Evolutionary conservation across 164 flowering plant species (phyloP), one percentile per base, ranked within the genome.

Genomic region (Berberis vulgaris): DNA sequence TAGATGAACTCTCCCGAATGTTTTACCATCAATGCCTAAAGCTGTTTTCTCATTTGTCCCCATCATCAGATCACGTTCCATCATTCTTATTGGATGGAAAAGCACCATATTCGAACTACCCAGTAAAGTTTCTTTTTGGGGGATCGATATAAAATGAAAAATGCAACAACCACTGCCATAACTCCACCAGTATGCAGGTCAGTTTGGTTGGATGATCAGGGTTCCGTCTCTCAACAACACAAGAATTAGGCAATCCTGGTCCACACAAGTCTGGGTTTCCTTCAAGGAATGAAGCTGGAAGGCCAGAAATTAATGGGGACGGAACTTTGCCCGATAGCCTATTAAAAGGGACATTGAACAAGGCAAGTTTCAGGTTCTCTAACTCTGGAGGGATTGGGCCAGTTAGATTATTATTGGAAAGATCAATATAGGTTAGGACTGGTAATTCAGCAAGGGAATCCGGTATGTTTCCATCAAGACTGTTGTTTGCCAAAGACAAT

Each of bases 341-440:
- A 69, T 91, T 91, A 77, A 76, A 88, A 6, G 98, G 89, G 1
- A 91, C 94, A 76, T 91, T 91, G 65, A 91, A 87, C 46, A 89
- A 79, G 0, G 96, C 96, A 70, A 91, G 96, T 76, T 89, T 91
- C 77, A 89, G 68, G 68, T 87, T 87, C 62, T 86, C 83, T 55
- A 91, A 81, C 59, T 81, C 86, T 61, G 61, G 72, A 38, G 97
- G 96, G 49, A 88, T 88, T 44, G 73, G 50, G 62, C 96, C 94
- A 13, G 83, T 84, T 65, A 88, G 91, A 54, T 83, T 88, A 67
- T 91, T 91, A 43, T 73, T 74, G 3, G 96, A 91, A 45, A 91
- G 88, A 72, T 91, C 98, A 57, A 91, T 83, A 70, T 89, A 91
- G 13, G 96, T 91, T 39, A 91, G 69, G 11, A 89, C 96, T 3